Base-by-base conservation (phyloP, 116 monocot genomes). In the Trichopus zeylanicus region DNA sequence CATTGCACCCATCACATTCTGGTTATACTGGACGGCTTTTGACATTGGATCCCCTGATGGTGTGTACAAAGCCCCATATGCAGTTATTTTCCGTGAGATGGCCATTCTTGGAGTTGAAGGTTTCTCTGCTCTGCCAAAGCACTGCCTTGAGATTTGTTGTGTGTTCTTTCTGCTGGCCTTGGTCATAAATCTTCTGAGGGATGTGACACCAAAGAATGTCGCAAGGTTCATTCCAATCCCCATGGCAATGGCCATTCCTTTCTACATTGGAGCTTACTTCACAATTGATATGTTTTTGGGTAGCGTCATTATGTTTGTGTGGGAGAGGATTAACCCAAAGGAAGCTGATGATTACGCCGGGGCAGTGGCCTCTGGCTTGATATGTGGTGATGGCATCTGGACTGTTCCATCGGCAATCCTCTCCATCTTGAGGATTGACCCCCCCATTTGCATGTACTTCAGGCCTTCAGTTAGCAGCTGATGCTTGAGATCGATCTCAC, bases 401-500 rank as follows among this genome's bases (percentile, higher is more conserved):
- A 46, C 60, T 42, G 26, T 60, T 6, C 60, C 60, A 0, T n/a
- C 25, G 24, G 39, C 60, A 6, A 18, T 60, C 13, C 27, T 60
- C 10, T 1, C 60, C 18, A 0, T 60, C 26, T 24, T 12, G 12
- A 12, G 29, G 18, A 23, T 60, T 15, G 26, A 46, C 25, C 60
- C 60, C 5, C 60, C 60, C 5, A 60, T 60, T 13, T 60, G 60
- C 60, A 60, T 60, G 60, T 46, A 60, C 25, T 60, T 60, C 18
- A 27, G 42, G 27, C 28, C 60, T n/a, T n/a, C n/a, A n/a, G n/a
- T n/a, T n/a, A n/a, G n/a, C n/a, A n/a, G n/a, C n/a, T n/a, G n/a
- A n/a, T n/a, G n/a, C n/a, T n/a, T n/a, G n/a, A n/a, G n/a, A n/a
- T n/a, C n/a, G n/a, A n/a, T n/a, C n/a, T n/a, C n/a, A n/a, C n/a